Evolutionary conservation across 2,329 filamentous ascomycete species (phyloP).

Genomic region (Pleochaeta shiraiana): DNA sequence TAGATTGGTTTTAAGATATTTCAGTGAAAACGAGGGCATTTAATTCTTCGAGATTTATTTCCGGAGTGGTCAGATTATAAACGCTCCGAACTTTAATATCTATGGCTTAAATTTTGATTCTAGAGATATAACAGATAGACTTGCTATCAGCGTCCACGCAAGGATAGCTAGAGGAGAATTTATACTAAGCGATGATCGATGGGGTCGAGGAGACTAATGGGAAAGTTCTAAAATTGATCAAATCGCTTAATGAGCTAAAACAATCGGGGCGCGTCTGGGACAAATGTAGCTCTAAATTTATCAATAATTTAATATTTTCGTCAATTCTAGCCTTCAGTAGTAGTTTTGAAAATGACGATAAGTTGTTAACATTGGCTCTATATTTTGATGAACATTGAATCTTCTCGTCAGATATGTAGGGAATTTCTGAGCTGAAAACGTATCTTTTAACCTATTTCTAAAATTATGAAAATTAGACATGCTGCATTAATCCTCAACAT

Average conservation of each 20-base stretch:
- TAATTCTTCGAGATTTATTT: conserved; percentile 3
- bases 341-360: not conserved
- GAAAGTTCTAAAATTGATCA: not conserved
- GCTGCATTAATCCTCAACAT: not conserved
- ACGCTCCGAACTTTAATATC: not conserved
- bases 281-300: not conserved
- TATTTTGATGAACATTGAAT: not conserved
- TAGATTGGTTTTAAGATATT: not conserved
- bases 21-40: not conserved
- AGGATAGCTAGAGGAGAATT: not conserved
- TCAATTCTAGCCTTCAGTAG: not conserved
- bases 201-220: not conserved
- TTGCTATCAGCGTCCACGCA: not conserved
- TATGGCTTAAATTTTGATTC: not conserved
- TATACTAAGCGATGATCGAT: not conserved
- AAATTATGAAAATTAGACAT: not conserved
- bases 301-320: not conserved
- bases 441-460: not conserved
- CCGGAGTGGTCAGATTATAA: not conserved
- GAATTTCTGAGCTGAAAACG: not conserved
- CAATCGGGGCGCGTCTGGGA: not conserved
- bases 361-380: not conserved
- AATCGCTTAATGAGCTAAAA: not conserved
- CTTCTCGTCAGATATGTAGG: not conserved
- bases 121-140: not conserved